Percentiles rank a stretch among this genome's conserved stretches.
Evolutionary conservation across 2,329 filamentous ascomycete genomes (phyloP).

Genomic region (Aspergillus alliaceus): DNA sequence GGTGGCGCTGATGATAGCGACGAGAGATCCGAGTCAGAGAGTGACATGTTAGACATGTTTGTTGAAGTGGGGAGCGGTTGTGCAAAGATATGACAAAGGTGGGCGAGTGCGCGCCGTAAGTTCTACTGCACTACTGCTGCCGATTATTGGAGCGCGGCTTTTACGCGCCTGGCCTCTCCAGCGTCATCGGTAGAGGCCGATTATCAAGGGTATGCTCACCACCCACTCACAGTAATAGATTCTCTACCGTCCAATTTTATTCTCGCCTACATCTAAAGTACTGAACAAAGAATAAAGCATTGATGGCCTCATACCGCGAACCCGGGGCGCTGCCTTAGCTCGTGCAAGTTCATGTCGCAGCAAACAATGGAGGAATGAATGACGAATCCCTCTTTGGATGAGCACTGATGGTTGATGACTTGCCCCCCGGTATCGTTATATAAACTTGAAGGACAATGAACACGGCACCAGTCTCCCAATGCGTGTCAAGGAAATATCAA

Average conservation of each 20-base stretch:
- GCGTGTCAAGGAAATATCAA: not conserved
- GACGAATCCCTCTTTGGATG: not conserved
- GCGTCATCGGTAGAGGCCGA: constrained; percentile 22
- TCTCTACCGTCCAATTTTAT: constrained; percentile 2
- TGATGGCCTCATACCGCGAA: not conserved
- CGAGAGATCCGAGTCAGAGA: constrained; percentile 59
- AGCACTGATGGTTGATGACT: not conserved
- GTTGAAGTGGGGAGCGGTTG: constrained; percentile 27
- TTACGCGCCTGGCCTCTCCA: constrained; percentile 31
- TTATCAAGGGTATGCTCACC: constrained; percentile 23
- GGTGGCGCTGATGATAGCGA: constrained; percentile 60
- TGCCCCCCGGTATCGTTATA: not conserved
- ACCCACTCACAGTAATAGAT: constrained; percentile 9
- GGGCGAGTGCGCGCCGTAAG: constrained; percentile 23
- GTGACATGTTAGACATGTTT: constrained; percentile 42
- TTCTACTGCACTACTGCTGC: constrained; percentile 27
- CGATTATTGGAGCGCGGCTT: constrained; percentile 31
- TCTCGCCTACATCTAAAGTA: constrained; percentile 3
- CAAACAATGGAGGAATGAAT: not conserved
- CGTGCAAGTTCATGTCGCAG: not conserved
- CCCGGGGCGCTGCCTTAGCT: not conserved
- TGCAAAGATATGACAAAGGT: constrained; percentile 12
- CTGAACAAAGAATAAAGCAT: not conserved
- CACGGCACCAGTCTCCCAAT: not conserved
- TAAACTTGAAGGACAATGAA: not conserved